These are phyloP conservation scores for Aotearoamyces nothofagi DNA, from an alignment of 2,329 filamentous ascomycete species.

Conservation along the genomic window DNA sequence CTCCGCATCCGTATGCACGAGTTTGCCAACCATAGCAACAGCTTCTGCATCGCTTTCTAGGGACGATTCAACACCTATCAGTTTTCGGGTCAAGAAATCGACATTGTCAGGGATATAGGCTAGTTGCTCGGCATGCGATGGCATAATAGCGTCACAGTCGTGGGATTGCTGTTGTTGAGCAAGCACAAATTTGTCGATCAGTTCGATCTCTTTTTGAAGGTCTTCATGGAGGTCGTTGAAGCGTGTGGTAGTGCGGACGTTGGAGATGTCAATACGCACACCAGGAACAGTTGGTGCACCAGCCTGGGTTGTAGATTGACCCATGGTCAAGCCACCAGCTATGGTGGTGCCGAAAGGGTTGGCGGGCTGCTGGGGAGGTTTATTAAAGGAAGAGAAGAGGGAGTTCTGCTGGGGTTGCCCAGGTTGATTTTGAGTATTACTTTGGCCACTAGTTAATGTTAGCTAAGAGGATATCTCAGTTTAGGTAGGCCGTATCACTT, in stretches of 20 bases:
- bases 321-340: slow-evolving; percentile 25
- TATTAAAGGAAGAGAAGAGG: too few relatives aligned
- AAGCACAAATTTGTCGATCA: slow-evolving; percentile 67
- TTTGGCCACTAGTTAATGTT: slow-evolving; percentile 10
- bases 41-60: slow-evolving; percentile 46
- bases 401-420: slow-evolving; percentile 11
- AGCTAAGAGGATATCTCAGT: too few relatives aligned
- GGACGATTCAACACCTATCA: slow-evolving; percentile 46
- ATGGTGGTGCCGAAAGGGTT: slow-evolving; percentile 16
- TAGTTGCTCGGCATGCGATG: slow-evolving; percentile 45
- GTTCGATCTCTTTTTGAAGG: slow-evolving; percentile 62
- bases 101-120: slow-evolving; percentile 51
- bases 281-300: slow-evolving; percentile 47
- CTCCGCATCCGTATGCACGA: slow-evolving; percentile 49
- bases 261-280: slow-evolving; percentile 63
- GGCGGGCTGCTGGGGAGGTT: too few relatives aligned
- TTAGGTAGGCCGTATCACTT: too few relatives aligned
- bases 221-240: slow-evolving; percentile 81
- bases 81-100: slow-evolving; percentile 42
- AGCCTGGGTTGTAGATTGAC: slow-evolving; percentile 24
- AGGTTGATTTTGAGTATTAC: slow-evolving; percentile 12
- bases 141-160: slow-evolving; percentile 57
- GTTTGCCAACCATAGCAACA: slow-evolving; percentile 38
- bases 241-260: slow-evolving; percentile 73
- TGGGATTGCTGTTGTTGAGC: slow-evolving; percentile 65